A percentile compares a stretch with the other conserved stretches of the same genome.
phyloP scores from a whole-genome alignment of 2,329 filamentous ascomycete species.

The Fusarium sp. region DNA sequence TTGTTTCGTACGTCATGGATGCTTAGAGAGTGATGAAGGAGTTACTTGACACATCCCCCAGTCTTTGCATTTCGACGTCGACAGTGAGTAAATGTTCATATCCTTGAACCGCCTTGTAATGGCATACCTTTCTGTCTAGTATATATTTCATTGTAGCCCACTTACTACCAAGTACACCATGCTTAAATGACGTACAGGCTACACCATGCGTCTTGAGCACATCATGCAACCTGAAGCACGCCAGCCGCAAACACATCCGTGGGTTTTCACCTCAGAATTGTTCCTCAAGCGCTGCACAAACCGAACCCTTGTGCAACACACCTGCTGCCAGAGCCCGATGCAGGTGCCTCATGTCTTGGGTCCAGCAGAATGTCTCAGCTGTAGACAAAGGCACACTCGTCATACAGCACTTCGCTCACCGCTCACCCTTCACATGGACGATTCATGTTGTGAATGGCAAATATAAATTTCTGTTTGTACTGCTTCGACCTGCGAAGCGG shows the following conservation, averaged over 20 bases:
- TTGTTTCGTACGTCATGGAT: slow-evolving; percentile 36
- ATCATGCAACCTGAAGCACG: slow-evolving; percentile 21
- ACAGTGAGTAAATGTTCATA: neutral
- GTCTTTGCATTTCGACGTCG: neutral
- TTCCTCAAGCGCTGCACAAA: slow-evolving; percentile 11
- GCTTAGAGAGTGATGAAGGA: neutral
- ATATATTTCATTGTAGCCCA: neutral
- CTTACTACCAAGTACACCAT: slow-evolving; percentile 14
- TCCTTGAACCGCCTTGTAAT: neutral
- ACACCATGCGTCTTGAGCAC: slow-evolving; percentile 3
- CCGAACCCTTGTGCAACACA: slow-evolving; percentile 7
- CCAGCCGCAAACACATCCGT: slow-evolving; percentile 36
- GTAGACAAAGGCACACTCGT: slow-evolving; percentile 6
- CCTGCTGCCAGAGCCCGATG: slow-evolving; percentile 11
- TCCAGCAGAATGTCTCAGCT: slow-evolving; percentile 20
- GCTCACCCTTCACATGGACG: slow-evolving; percentile 10
- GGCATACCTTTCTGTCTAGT: neutral
- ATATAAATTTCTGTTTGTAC: slow-evolving; percentile 33
- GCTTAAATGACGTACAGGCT: slow-evolving; percentile 31
- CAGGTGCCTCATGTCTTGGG: slow-evolving; percentile 29
- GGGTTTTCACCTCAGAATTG: slow-evolving; percentile 23
- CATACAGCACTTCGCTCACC: slow-evolving; percentile 37
- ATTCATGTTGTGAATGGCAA: slow-evolving; percentile 1
- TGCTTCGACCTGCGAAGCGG: slow-evolving; percentile 39
- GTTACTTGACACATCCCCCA: neutral